phyloP scores from a whole-genome alignment of 2,329 filamentous ascomycete genomes.

The Pestalotiopsis sp. region DNA sequence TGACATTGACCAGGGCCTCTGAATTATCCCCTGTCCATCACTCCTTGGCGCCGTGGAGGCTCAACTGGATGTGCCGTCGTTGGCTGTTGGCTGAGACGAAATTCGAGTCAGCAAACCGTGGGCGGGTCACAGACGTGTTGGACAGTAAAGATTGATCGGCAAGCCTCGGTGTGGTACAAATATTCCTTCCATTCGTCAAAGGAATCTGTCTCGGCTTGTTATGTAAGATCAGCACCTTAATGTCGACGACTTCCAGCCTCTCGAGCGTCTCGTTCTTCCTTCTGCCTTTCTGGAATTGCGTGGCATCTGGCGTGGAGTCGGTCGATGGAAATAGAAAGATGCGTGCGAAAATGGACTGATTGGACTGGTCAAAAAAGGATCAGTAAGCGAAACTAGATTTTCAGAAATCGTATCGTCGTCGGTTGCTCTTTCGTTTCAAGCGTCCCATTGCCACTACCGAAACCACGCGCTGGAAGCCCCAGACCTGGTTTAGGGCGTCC shows the following conservation, averaged over 20 bases:
- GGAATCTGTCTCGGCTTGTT: neutral
- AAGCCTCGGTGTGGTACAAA: neutral
- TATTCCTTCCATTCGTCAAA: neutral
- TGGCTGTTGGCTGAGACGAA: constrained; percentile 5
- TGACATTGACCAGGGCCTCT: neutral
- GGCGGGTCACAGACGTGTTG: neutral
- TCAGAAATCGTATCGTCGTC: neutral
- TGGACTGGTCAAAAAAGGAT: neutral
- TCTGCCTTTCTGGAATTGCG: too few species aligned
- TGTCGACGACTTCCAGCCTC: neutral
- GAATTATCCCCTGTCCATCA: neutral
- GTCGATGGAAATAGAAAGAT: neutral
- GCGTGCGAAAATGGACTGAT: neutral
- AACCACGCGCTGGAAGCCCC: neutral
- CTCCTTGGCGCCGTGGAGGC: constrained; percentile 9
- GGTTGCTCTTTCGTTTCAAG: neutral
- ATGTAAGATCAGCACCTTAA: neutral
- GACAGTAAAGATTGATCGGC: neutral
- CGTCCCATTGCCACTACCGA: neutral
- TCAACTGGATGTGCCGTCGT: constrained; percentile 8
- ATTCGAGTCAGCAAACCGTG: neutral
- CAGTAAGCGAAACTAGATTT: neutral
- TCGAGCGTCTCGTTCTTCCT: neutral
- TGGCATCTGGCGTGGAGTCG: too few species aligned
- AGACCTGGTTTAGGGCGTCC: neutral